Percentiles rank a stretch among this genome's conserved stretches.
These are phyloP conservation scores for Agaricales sp. DNA, from an alignment of 1,284 basidiomycete genomes.

Conservation along the genomic window DNA sequence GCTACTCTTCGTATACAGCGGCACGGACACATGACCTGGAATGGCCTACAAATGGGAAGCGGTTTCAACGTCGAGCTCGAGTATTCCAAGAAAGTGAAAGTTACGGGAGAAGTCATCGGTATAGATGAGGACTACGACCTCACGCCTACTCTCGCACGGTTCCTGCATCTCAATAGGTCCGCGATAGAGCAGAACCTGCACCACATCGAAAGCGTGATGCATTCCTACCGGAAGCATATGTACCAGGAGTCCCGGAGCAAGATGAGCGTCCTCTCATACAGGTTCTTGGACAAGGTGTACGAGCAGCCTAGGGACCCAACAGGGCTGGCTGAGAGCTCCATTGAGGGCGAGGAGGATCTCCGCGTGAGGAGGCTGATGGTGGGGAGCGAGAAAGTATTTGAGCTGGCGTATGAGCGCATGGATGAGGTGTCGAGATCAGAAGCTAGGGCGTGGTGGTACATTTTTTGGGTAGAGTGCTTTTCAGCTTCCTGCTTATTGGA, in stretches of 20 bases:
- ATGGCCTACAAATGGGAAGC: slow-evolving; percentile 51
- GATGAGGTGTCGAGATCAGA: slow-evolving; percentile 39
- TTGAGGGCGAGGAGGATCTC: slow-evolving; percentile 39
- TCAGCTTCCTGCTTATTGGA: slow-evolving; percentile 8
- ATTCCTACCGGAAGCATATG: slow-evolving; percentile 44
- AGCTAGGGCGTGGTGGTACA: slow-evolving; percentile 72
- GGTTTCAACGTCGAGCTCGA: slow-evolving; percentile 59
- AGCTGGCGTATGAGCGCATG: slow-evolving; percentile 49
- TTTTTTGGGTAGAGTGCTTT: slow-evolving; percentile 63
- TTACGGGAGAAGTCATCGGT: slow-evolving; percentile 51
- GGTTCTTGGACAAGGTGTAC: slow-evolving; percentile 58
- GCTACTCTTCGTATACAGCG: slow-evolving; percentile 48
- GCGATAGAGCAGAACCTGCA: slow-evolving; percentile 37
- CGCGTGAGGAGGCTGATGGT: slow-evolving; percentile 46
- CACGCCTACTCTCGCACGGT: slow-evolving; percentile 50
- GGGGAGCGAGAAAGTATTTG: slow-evolving; percentile 38
- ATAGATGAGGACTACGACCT: slow-evolving; percentile 61
- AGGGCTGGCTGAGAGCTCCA: slow-evolving; percentile 33
- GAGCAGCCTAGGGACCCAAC: slow-evolving; percentile 38
- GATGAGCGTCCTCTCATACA: slow-evolving; percentile 47
- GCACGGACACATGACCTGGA: slow-evolving; percentile 45
- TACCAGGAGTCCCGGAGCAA: slow-evolving; percentile 46
- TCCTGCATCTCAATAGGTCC: slow-evolving; percentile 52
- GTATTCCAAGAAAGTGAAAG: slow-evolving; percentile 42
- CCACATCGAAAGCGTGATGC: slow-evolving; percentile 37